Evolutionary conservation across 2,329 filamentous ascomycete genomes (phyloP), one percentile per base, ranked within the genome.

Genomic region (Sporothrix brasiliensis): DNA sequence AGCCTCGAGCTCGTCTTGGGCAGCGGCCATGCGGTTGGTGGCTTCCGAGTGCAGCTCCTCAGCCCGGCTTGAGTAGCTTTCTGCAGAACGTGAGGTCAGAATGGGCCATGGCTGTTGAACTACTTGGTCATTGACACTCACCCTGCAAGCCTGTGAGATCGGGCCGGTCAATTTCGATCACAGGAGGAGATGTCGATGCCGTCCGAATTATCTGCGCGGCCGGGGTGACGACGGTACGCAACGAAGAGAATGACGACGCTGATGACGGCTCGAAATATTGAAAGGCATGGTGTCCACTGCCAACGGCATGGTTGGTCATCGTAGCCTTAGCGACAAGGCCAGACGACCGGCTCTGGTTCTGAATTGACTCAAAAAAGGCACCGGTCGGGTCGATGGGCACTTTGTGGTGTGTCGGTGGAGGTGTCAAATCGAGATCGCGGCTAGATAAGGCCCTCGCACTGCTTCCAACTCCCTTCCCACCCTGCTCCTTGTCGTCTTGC

Each of bases 331-430:
- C 34, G 4, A n/a, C 52, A 2, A 13, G 34, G 5, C 68, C 27
- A 21, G 27, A 30, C 34, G 68, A 24, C 2, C 67, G 50, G 58
- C 44, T 60, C 19, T 69, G 68, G 41, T 39, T 69, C 21, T 69
- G 54, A 14, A 74, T 73, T 3, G 70, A 70, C 58, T 72, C 69
- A 24, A 74, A 74, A n/a, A 74, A 74, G 1, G 72, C 68, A 3
- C 50, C 53, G 0, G 73, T 73, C 11, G 73, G 68, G 34, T 73
- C 71, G 4, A 14, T 50, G 11, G 69, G 41, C 27, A 7, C 24
- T 7, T 47, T 66, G 34, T 24, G 34, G 34, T 30, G 50, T 1
- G 70, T 72, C 21, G 72, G 65, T 13, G 73, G 69, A 27, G 73
- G 72, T 14, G 72, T 72, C 11, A 69, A 47, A 4, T 70, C 73